Evolutionary conservation across 2,329 filamentous ascomycete species (phyloP).

Genomic region (Incumbomyces lentus): DNA sequence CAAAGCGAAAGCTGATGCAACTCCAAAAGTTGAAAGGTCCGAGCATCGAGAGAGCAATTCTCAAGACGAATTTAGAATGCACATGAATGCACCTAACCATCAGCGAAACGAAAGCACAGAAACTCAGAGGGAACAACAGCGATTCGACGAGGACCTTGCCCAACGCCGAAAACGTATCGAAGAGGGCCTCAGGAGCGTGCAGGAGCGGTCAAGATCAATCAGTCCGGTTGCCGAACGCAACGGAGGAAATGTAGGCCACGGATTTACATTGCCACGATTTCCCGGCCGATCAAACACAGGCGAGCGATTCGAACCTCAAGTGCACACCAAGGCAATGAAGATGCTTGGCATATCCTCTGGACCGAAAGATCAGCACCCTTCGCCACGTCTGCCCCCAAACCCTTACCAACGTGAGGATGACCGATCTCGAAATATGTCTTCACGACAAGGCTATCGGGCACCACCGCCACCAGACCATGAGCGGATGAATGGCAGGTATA

Average conservation of each 20-base stretch:
- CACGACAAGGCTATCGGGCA: slow-evolving; percentile 1
- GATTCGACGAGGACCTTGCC: slow-evolving; percentile 39
- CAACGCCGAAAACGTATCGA: slow-evolving; percentile 38
- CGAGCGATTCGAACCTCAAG: slow-evolving; percentile 22
- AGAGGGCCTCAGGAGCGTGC: slow-evolving; percentile 36
- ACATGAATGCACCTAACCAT: slow-evolving; percentile 20
- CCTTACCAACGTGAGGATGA: not conserved
- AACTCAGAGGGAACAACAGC: slow-evolving; percentile 38
- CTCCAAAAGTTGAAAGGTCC: not conserved
- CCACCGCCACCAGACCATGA: not conserved
- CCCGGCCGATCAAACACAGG: slow-evolving; percentile 34
- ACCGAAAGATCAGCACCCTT: not conserved
- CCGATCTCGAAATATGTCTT: not conserved
- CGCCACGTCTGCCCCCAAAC: not conserved
- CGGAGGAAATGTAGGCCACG: not conserved
- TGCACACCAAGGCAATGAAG: slow-evolving; percentile 31
- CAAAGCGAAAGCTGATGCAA: not conserved
- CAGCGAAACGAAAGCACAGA: slow-evolving; percentile 37
- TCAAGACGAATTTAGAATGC: not conserved
- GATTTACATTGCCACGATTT: slow-evolving; percentile 28
- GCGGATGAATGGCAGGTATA: not conserved
- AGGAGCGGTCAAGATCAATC: slow-evolving; percentile 32
- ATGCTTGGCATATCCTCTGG: slow-evolving; percentile 28
- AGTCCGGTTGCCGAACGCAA: slow-evolving; percentile 33
- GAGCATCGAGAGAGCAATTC: slow-evolving; percentile 8